These are phyloP conservation scores for Globisporangium spinosum DNA, from an alignment of 352 stramenopile species.

Conservation along the genomic window DNA sequence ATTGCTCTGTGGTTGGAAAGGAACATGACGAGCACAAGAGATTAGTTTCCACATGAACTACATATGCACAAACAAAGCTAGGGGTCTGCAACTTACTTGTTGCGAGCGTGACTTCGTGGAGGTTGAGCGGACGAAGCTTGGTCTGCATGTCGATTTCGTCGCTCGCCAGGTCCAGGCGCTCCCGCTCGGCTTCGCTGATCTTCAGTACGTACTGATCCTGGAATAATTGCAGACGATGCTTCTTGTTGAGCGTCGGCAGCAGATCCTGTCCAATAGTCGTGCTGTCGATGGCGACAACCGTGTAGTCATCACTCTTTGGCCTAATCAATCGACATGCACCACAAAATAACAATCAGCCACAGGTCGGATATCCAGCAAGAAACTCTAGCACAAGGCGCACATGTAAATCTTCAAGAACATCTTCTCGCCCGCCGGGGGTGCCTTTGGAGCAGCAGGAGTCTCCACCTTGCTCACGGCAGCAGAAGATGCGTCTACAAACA, in stretches of 20 bases:
- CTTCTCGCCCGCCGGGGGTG: slow-evolving; percentile 61
- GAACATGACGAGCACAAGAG: background rate
- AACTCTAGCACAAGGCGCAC: slow-evolving; percentile 5
- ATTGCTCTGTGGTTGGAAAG: slow-evolving; percentile 59
- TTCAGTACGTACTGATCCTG: slow-evolving; percentile 88
- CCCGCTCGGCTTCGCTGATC: slow-evolving; percentile 80
- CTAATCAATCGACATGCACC: slow-evolving; percentile 22
- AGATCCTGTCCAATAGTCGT: slow-evolving; percentile 78
- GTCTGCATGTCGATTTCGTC: slow-evolving; percentile 89
- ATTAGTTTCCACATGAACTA: background rate
- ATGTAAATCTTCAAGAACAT: slow-evolving; percentile 88
- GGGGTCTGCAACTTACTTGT: slow-evolving; percentile 50
- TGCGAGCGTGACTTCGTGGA: slow-evolving; percentile 84
- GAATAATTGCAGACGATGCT: slow-evolving; percentile 81
- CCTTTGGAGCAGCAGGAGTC: slow-evolving; percentile 35
- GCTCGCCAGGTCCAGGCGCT: slow-evolving; percentile 74
- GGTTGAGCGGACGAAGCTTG: slow-evolving; percentile 73
- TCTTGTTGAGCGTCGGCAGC: slow-evolving; percentile 84
- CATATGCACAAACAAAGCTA: background rate
- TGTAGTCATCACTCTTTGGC: slow-evolving; percentile 88
- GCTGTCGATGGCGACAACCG: slow-evolving; percentile 78
- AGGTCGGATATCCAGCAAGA: background rate
- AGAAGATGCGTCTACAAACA: slow-evolving; percentile 17
- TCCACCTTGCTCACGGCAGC: slow-evolving; percentile 26
- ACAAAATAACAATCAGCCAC: background rate